Conservation (phyloP, 768 basidiomycete species). For the Phanerodontia chrysosporium region DNA sequence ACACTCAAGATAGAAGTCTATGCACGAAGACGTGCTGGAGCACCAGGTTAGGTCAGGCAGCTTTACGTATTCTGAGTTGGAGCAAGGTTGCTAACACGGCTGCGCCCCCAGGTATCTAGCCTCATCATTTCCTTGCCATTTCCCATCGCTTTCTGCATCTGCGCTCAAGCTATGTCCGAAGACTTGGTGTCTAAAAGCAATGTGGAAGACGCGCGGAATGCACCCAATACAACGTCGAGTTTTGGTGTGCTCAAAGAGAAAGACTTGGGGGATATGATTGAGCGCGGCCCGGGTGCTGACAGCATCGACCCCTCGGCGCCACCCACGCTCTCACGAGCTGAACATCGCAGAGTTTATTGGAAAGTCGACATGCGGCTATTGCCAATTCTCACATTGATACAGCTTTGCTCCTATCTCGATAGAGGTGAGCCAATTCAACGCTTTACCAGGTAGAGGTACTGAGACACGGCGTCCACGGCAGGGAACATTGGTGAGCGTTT, state of each 20-base stretch:
- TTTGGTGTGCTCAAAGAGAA: neutral
- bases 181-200: no score
- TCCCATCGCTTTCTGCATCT: no score
- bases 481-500: neutral
- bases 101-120: no score
- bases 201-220: neutral
- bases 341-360: constrained; percentile 34
- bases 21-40: no score
- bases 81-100: no score
- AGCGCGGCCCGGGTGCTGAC: neutral
- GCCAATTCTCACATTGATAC: constrained; percentile 27
- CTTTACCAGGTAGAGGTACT: no score
- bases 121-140: no score
- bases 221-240: neutral
- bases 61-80: no score
- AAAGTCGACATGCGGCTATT: constrained; percentile 25
- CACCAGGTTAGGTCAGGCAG: no score
- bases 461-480: constrained; percentile 5
- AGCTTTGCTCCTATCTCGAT: constrained; percentile 26
- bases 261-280: neutral
- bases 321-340: constrained; percentile 38
- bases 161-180: no score
- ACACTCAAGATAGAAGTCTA: no score
- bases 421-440: no score
- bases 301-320: constrained; percentile 35